Conservation (phyloP, 1,284 basidiomycete genomes). For the Marasmius tenuissimus region DNA sequence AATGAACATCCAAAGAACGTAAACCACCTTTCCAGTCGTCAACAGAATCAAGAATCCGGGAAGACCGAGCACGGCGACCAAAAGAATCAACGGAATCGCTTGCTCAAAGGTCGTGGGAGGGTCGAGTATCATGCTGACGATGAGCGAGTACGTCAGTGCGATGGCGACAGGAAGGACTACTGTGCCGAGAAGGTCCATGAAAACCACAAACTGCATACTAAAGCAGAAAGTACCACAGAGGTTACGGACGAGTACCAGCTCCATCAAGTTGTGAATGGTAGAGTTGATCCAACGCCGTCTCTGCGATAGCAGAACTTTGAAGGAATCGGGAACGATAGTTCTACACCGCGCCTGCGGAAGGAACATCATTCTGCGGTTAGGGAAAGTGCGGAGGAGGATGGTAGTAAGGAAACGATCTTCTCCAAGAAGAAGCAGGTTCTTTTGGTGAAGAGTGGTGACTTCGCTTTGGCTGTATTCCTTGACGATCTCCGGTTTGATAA, state of each 20-base stretch:
- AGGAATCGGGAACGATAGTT: constrained; percentile 96
- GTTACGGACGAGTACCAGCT: constrained; percentile 95
- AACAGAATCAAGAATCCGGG: constrained; percentile 92
- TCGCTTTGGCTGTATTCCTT: constrained; percentile 95
- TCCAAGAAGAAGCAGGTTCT: constrained; percentile 94
- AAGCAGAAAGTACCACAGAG: constrained; percentile 96
- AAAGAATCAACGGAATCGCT: constrained; percentile 92
- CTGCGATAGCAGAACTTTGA: constrained; percentile 91
- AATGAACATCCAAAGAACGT: constrained; percentile 97
- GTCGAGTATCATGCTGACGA: constrained; percentile 77
- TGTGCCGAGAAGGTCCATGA: constrained; percentile 98
- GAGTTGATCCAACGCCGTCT: constrained; percentile 99
- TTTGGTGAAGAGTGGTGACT: constrained; percentile 95
- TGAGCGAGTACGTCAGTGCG: constrained; percentile 85
- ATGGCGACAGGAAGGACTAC: constrained; percentile 96
- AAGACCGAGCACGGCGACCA: constrained; percentile 89
- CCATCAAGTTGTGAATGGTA: constrained; percentile 99
- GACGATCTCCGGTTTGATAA: constrained; percentile 97
- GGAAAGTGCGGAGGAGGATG: constrained; percentile 93
- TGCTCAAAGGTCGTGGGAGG: constrained; percentile 88
- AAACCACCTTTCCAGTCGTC: constrained; percentile 93
- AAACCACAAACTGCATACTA: constrained; percentile 97
- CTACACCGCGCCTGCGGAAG: constrained; percentile 94
- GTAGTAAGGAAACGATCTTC: constrained; percentile 99
- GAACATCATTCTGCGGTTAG: constrained; percentile 99